A percentile compares a stretch with the other conserved stretches of the same genome.
Conservation (phyloP, 345 rosid genomes). For the Cardamine occulta region DNA sequence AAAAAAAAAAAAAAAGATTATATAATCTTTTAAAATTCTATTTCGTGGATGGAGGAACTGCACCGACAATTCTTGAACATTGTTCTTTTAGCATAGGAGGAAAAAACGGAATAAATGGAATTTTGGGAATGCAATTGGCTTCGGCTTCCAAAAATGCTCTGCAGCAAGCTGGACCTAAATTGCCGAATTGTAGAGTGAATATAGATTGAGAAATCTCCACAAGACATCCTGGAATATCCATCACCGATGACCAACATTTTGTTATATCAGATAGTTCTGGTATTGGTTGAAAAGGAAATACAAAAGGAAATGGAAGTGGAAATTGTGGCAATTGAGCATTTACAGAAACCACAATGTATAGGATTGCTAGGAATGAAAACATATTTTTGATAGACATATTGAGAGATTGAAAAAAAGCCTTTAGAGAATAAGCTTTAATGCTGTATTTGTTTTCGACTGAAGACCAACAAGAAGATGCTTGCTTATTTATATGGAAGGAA, state of each 20-base stretch:
- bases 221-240: neutral
- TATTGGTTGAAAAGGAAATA: neutral
- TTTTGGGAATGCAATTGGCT: neutral
- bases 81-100: neutral
- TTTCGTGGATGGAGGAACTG: neutral
- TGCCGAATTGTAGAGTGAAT: neutral
- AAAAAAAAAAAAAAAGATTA: neutral
- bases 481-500: neutral
- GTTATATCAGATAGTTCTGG: neutral
- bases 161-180: slow-evolving; percentile 15
- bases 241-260: neutral
- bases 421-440: neutral
- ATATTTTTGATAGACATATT: slow-evolving; percentile 2
- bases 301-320: neutral
- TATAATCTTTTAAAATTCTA: neutral
- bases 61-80: neutral
- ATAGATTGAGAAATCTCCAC: neutral
- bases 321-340: slow-evolving; percentile 18
- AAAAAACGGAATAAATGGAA: neutral
- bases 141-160: neutral
- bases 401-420: neutral
- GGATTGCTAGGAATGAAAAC: neutral
- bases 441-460: neutral
- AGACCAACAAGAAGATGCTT: neutral
- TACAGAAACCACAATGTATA: neutral